Base-by-base conservation (phyloP, 2,329 filamentous ascomycete genomes). In the Monascus ruber region DNA sequence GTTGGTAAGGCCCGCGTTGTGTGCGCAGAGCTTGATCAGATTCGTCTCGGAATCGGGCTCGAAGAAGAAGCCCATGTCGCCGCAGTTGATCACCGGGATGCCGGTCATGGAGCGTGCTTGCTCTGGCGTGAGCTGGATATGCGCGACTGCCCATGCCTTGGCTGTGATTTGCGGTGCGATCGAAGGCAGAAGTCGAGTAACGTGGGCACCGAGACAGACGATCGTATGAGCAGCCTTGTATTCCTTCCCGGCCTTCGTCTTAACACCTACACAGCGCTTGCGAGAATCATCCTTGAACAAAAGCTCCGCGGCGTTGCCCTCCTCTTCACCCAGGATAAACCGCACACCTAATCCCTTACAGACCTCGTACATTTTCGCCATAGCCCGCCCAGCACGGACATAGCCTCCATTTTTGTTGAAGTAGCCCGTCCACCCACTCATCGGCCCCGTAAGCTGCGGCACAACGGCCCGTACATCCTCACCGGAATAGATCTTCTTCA, bases 31-130 rank as follows among this genome's bases (percentile, higher is more conserved):
- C 53, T 79, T 79, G 35, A 78, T 58, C 2, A 76, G 54, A 24
- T 65, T 64, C 0, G 73, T 76, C 40, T 64, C 62, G 0, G 63
- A 67, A 45, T 77, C 74, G 0, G 74, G 74, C 53, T 78, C 75
- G 42, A 78, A 78, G 58, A 76, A 75, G 62, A 78, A 78, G 0
- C 74, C 74, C 0, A 77, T 58, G 42, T 78, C 74, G 2, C 74
- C 65, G 1, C 69, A 68, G 38, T 76, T 74, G 1, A 69, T 73
- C 1, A 76, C 72, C 0, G 74, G 74, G 10, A 77, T 72, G 5
- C 70, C 70, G 2, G 67, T 63, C 1, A 79, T 65, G 6, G 55
- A 56, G 3, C 65, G 60, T 0, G 68, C 64, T 50, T 79, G 74
- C 1, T 63, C 62, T 3, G 68, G 60, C 0, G 64, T 73, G 6